Base-by-base conservation (phyloP, 768 basidiomycete species). In the Calvatia gigantea region DNA sequence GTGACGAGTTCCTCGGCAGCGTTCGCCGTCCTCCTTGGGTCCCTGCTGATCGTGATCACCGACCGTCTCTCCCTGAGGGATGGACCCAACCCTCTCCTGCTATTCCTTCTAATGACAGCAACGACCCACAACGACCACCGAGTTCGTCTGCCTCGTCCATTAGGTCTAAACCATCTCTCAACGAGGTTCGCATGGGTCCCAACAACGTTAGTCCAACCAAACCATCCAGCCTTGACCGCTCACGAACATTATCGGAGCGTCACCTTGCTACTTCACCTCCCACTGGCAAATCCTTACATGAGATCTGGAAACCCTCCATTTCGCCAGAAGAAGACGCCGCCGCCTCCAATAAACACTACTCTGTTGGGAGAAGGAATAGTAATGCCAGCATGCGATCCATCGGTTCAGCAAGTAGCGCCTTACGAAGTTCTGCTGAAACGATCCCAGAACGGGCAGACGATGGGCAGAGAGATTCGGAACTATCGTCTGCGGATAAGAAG, bases 281-380 rank as follows among this genome's bases (percentile, higher is more conserved):
- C 12, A 66, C 44, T 23, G 23, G 19, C 12, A 43, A 67, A 32
- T 60, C 67, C 39, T 64, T 67, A 1, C 78, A 75, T 12, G 77
- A 80, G 55, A 65, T 81, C 28, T 82, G 82, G 81, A 77, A 72
- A 33, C 80, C 81, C 2, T 64, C 74, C 0, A 71, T 75, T 17
- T 71, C 77, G 0, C 71, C 75, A 11, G 74, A 77, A 55, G 75
- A 81, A 49, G 80, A 79, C 33, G 66, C 67, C 0, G 19, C 56
- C 45, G 62, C 72, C 11, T 63, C 70, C 38, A 73, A 74, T 1
- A 76, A 74, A 51, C 69, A 77, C 3, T 73, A 72, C 54, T 65
- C 69, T 11, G 67, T 81, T 23, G 76, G 75, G 1, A 66, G 77
- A 52, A 73, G 76, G 8, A 74, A 76, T 39, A 84, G 82, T 57